A percentile compares a stretch with the other conserved stretches of the same genome.
Evolutionary conservation across 164 flowering plant genomes (phyloP).

Genomic region (Umbilicus rupestris): DNA sequence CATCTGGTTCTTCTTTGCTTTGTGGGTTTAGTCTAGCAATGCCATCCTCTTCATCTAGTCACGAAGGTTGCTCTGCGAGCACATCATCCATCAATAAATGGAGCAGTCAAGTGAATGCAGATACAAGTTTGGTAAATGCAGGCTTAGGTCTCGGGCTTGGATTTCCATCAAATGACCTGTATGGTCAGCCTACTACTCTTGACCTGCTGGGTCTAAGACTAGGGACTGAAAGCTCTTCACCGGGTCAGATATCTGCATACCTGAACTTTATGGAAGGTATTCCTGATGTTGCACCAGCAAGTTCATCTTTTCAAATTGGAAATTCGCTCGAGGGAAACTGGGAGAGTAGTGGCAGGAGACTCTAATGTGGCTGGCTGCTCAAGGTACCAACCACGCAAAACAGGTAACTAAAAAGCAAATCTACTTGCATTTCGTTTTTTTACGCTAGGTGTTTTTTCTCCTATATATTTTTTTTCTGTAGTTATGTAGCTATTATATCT

Average conservation of each 20-base stretch:
- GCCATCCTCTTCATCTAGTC: conserved; percentile 21
- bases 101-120: conserved; percentile 4
- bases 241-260: not conserved
- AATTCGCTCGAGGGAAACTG: not conserved
- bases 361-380: not conserved
- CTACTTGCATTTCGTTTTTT: not conserved
- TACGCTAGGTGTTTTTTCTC: not conserved
- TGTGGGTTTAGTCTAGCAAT: conserved; percentile 42
- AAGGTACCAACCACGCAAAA: not conserved
- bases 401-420: not conserved
- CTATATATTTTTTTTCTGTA: not conserved
- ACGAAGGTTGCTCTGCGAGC: not conserved
- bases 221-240: not conserved
- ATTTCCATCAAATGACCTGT: not conserved
- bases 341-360: not conserved
- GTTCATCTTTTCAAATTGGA: not conserved
- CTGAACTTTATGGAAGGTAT: not conserved
- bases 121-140: not conserved
- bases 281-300: conserved; percentile 1
- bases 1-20: conserved; percentile 44
- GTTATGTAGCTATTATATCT: not conserved
- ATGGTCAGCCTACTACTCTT: not conserved
- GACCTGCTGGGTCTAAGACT: conserved; percentile 1
- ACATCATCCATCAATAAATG: conserved; percentile 2
- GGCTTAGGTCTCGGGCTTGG: not conserved